These are phyloP conservation scores for Groenewaldozyma salmanticensis DNA, from an alignment of 805 yeast species.

Conservation along the genomic window DNA sequence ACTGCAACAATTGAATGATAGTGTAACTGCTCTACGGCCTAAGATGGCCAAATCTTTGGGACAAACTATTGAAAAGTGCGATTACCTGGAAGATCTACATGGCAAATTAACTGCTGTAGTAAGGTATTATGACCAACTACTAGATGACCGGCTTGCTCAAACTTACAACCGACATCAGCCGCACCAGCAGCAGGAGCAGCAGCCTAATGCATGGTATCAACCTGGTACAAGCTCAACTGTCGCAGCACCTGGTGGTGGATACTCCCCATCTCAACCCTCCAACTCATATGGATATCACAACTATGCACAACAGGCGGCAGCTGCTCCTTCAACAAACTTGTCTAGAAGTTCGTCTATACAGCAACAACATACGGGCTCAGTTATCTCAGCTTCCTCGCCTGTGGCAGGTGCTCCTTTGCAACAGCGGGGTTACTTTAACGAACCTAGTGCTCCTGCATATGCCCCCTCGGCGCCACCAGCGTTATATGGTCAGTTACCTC, in stretches of 20 bases:
- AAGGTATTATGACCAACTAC: slow-evolving; percentile 63
- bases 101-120: slow-evolving; percentile 67
- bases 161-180: slow-evolving; percentile 21
- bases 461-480: no score
- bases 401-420: no score
- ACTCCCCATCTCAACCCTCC: no score
- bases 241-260: no score
- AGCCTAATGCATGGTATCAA: neutral
- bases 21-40: slow-evolving; percentile 55
- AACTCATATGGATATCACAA: slow-evolving; percentile 7
- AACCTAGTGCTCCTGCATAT: no score
- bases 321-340: neutral
- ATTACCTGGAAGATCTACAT: slow-evolving; percentile 59
- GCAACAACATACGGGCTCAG: slow-evolving; percentile 1
- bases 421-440: no score
- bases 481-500: no score
- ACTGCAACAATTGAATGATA: slow-evolving; percentile 48
- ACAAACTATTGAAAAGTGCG: slow-evolving; percentile 52
- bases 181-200: neutral
- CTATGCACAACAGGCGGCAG: slow-evolving; percentile 3
- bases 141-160: slow-evolving; percentile 46
- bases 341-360: neutral
- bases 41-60: slow-evolving; percentile 54
- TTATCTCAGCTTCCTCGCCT: slow-evolving; percentile 5
- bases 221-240: no score